A percentile compares a stretch with the other conserved stretches of the same genome.
Conservation (phyloP, 306 rosid species). For the Cucurbita moschata region DNA sequence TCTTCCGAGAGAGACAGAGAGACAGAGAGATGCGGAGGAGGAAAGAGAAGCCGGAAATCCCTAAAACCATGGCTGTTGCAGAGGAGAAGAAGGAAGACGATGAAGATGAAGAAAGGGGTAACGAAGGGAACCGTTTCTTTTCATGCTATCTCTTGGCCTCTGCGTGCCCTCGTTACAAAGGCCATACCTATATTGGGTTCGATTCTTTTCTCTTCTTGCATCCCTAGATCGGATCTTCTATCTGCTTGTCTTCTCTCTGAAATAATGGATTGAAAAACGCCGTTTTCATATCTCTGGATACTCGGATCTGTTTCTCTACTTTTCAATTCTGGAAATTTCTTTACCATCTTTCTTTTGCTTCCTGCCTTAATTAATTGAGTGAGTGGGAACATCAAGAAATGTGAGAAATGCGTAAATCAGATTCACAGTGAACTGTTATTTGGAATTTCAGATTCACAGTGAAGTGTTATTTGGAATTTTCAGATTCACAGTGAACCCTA, state of each 20-base stretch:
- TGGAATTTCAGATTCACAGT: conserved; percentile 64
- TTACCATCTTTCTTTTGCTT: background rate
- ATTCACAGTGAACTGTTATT: background rate
- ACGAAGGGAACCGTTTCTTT: conserved; percentile 39
- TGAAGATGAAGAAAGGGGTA: conserved; percentile 6
- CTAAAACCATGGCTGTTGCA: conserved; percentile 18
- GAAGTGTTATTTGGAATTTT: conserved; percentile 19
- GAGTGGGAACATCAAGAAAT: background rate
- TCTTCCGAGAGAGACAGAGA: background rate
- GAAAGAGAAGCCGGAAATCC: conserved; percentile 20
- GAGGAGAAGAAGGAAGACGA: conserved; percentile 12
- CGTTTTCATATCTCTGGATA: too few relatives aligned
- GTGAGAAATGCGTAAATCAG: background rate
- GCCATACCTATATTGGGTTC: conserved; percentile 88
- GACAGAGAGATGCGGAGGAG: conserved; percentile 27
- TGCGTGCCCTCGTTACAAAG: conserved; percentile 72
- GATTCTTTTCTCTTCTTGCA: background rate
- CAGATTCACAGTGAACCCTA: conserved; percentile 92
- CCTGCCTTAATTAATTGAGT: too few relatives aligned
- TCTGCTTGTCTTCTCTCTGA: background rate
- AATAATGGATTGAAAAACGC: too few relatives aligned
- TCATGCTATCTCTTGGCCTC: conserved; percentile 76
- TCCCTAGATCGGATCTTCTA: background rate
- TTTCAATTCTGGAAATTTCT: background rate
- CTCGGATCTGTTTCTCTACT: background rate